A percentile compares a stretch with the other conserved stretches of the same genome.
Conservation (phyloP, 2,329 filamentous ascomycete genomes). For the Cladophialophora yegresii region DNA sequence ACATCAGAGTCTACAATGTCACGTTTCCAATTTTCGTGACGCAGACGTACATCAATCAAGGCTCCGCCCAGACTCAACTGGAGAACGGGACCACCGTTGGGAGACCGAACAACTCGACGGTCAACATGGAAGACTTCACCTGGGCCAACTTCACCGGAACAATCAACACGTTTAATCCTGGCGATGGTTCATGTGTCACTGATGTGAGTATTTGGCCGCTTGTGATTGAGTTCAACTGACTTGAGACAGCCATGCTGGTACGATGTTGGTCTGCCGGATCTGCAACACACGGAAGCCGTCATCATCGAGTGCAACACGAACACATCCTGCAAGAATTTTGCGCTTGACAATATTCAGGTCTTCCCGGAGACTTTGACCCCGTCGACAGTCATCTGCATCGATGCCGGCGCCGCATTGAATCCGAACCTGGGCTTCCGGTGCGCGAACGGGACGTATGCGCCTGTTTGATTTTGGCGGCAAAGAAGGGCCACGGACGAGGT, state of each 20-base stretch:
- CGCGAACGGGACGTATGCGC: slow-evolving; percentile 41
- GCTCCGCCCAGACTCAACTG: slow-evolving; percentile 39
- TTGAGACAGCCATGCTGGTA: slow-evolving; percentile 47
- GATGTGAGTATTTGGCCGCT: slow-evolving; percentile 31
- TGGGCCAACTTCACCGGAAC: slow-evolving; percentile 48
- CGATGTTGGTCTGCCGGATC: slow-evolving; percentile 43
- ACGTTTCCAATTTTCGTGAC: slow-evolving; percentile 53
- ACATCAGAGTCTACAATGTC: slow-evolving; percentile 49
- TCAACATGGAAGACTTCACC: slow-evolving; percentile 48
- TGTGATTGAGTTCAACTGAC: not conserved
- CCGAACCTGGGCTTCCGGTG: slow-evolving; percentile 43
- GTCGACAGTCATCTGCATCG: slow-evolving; percentile 42
- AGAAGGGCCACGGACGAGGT: not conserved
- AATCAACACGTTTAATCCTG: slow-evolving; percentile 48
- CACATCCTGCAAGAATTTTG: slow-evolving; percentile 44
- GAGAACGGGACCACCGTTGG: slow-evolving; percentile 35
- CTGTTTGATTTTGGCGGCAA: slow-evolving; percentile 3
- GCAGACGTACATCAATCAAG: slow-evolving; percentile 50
- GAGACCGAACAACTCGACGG: slow-evolving; percentile 45
- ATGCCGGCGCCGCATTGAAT: slow-evolving; percentile 42
- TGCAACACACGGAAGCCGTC: slow-evolving; percentile 47
- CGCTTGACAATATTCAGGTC: slow-evolving; percentile 41
- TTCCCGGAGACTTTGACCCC: slow-evolving; percentile 40
- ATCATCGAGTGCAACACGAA: slow-evolving; percentile 49
- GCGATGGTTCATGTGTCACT: slow-evolving; percentile 48